Evolutionary conservation across 768 basidiomycete genomes (phyloP).

Genomic region (Panellus pusillus): DNA sequence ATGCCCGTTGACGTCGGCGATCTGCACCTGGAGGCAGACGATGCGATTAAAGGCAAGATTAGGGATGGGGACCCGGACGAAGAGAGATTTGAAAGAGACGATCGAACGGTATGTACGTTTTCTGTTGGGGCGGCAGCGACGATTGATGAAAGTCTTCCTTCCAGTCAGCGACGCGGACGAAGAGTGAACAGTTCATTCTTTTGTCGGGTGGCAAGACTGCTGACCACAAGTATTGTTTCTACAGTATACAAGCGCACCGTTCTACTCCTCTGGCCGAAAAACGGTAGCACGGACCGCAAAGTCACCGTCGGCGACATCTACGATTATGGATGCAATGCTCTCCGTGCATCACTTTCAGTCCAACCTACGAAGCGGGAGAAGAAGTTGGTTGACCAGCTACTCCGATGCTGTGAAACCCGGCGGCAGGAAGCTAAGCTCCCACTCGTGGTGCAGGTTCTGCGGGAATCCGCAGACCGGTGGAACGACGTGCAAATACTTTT

Average conservation of each 20-base stretch:
- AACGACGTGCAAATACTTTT: constrained; percentile 14
- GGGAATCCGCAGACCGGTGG: constrained; percentile 21
- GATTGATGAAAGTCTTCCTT: background rate
- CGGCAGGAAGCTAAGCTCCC: constrained; percentile 2
- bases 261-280: constrained; percentile 16
- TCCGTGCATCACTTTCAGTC: constrained; percentile 11
- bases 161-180: background rate
- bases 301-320: constrained; percentile 19
- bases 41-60: constrained; percentile 11
- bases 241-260: constrained; percentile 13
- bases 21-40: background rate
- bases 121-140: background rate
- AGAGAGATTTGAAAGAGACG: background rate
- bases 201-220: background rate
- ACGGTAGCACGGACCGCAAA: background rate
- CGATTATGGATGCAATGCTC: constrained; percentile 12
- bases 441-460: constrained; percentile 9
- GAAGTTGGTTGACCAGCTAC: constrained; percentile 2
- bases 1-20: background rate
- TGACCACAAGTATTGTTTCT: background rate
- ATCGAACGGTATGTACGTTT: constrained; percentile 6
- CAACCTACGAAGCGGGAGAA: constrained; percentile 12
- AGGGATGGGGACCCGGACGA: constrained; percentile 4
- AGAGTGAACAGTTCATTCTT: background rate
- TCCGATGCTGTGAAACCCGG: constrained; percentile 3